Base-by-base conservation (phyloP, 164 flowering plant genomes). In the Warburgia ugandensis region DNA sequence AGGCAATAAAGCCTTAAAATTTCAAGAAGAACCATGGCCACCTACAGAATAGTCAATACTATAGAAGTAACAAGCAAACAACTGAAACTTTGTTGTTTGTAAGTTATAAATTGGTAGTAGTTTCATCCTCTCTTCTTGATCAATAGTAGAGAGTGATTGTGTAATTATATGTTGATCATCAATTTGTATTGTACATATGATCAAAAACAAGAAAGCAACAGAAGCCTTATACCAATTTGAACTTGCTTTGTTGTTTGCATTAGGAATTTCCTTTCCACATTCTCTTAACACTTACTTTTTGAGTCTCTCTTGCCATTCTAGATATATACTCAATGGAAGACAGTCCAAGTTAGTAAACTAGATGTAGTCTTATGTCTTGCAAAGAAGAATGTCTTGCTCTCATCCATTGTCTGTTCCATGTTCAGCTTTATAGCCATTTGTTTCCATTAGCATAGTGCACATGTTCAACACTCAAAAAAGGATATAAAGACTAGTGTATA, bases 311-410 rank as follows among this genome's bases (percentile, higher is more conserved):
- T 71, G 76, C 79, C 79, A 71, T 3, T 71, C 68, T 9, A 7
- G 62, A 45, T 74, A 45, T 25, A 52, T 3, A 56, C 75, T 53
- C 38, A 21, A 45, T 63, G 27, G 63, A 63, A 58, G n/a, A 58
- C 14, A 0, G 77, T 59, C 75, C 77, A 68, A 8, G 70, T 66
- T 9, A 76, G 61, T 35, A 69, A 35, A 38, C 46, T 63, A 37
- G 77, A 59, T 1, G 77, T 69, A 13, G 75, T 75, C 36, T 73
- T 59, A 13, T 64, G 65, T 25, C 74, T 72, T 0, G 70, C 70
- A 19, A 70, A 67, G 54, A 67, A 73, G 62, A 73, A 70, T 0
- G 70, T 70, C 53, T 68, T 74, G 62, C 75, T 70, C 17, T 70
- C 71, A 3, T 68, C 75, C n/a, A n/a, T n/a, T n/a, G n/a, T n/a